phyloP scores from a whole-genome alignment of 257 asterid species.

The Solanum microdontum region DNA sequence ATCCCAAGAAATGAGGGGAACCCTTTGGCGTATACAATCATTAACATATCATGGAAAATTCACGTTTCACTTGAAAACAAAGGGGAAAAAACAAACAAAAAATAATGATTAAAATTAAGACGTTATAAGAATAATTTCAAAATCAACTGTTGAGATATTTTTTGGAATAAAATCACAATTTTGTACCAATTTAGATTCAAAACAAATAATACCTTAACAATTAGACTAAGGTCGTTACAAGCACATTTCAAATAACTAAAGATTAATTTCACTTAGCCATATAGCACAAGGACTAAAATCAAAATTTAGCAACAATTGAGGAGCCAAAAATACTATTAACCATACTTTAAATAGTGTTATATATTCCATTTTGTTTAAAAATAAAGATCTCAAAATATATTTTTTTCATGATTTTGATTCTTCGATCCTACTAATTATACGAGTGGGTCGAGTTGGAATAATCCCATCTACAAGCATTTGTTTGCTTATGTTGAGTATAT shows the following conservation, averaged over 20 bases:
- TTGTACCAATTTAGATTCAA: fast-evolving
- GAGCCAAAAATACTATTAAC: not conserved
- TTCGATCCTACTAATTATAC: not conserved
- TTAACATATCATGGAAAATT: not conserved
- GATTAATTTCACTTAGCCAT: too few species aligned
- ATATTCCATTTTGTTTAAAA: not conserved
- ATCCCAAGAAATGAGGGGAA: not conserved
- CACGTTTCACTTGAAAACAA: not conserved
- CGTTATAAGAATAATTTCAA: not conserved
- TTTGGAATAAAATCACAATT: not conserved
- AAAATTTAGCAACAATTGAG: not conserved
- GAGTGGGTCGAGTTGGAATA: not conserved
- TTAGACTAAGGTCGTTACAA: not conserved
- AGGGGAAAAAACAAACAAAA: not conserved
- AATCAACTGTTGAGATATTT: not conserved
- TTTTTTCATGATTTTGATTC: not conserved
- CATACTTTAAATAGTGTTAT: not conserved
- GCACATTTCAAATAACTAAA: not conserved
- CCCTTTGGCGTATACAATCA: not conserved
- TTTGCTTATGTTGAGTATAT: not conserved
- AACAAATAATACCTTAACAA: not conserved
- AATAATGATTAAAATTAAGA: too few species aligned
- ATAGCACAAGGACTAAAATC: not conserved
- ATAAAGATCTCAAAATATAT: not conserved
- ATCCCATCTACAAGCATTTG: not conserved